Evolutionary conservation across 1,284 basidiomycete species (phyloP), one percentile per base, ranked within the genome.

Genomic region (Lignosus rhinocerotis): DNA sequence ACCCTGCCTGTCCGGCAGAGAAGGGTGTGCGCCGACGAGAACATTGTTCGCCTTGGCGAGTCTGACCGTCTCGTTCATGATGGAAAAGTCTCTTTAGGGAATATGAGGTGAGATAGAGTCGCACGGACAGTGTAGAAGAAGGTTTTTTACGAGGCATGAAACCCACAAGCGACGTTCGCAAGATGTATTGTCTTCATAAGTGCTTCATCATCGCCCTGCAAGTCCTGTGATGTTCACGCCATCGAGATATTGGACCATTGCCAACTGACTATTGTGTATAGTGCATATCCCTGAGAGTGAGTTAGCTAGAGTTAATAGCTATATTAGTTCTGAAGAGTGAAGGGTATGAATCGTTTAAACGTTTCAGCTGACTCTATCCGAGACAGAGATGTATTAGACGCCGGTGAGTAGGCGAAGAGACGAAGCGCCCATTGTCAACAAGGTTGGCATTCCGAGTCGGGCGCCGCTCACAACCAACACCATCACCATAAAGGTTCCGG

Each of bases 111-210:
- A n/a, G 1, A n/a, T 16, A 25, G 25, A 25, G 4, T 25, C 2
- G 25, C 25, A 25, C 25, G 4, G 4, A 25, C 2, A 25, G 25
- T 25, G 25, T 25, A 25, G 25, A 25, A 25, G 25, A 25, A 39
- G 5, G 14, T 14, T 14, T 14, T 79, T 56, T 60, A 85, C 82
- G 82, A 81, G 14, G 82, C 84, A 63, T 87, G 86, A 56, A 86
- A 86, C 3, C 85, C 84, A 61, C 85, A 87, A 0, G 86, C 85
- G 12, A 86, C 73, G 60, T 87, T 86, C 0, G 85, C 84, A 19
- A 87, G 72, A 63, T 86, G 83, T 38, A 87, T 84, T 1, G 81
- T 83, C 59, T 80, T 78, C 81, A 87, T 85, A 48, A 87, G 76
- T 6, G 75, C 73, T 56, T 81, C 82, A 57, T 87, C 85, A 46